Percentiles rank a stretch among this genome's conserved stretches.
phyloP scores from a whole-genome alignment of 306 rosid species.

The Trifolium dubium region DNA sequence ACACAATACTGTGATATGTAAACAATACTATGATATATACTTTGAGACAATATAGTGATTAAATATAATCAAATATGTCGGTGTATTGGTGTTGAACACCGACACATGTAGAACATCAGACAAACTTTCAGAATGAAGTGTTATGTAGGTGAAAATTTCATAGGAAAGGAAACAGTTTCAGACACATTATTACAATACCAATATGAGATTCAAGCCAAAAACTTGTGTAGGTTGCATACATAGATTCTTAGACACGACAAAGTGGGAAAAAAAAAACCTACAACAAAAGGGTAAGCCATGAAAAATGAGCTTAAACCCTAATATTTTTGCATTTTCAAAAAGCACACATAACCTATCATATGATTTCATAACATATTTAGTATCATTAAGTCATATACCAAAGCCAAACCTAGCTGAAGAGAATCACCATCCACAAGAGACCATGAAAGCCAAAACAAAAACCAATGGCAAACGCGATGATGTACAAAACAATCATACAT shows the following conservation, averaged over 20 bases:
- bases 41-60: background rate
- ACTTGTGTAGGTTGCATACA: constrained; percentile 49
- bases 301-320: constrained; percentile 65
- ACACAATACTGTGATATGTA: too few relatives aligned
- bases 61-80: too few relatives aligned
- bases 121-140: background rate
- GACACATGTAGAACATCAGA: background rate
- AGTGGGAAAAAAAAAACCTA: constrained; percentile 29
- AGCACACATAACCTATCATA: constrained; percentile 19
- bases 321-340: constrained; percentile 26
- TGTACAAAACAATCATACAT: constrained; percentile 94
- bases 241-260: background rate
- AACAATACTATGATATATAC: too few relatives aligned
- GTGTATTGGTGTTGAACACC: background rate
- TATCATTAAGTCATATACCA: constrained; percentile 46
- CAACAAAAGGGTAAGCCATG: constrained; percentile 57
- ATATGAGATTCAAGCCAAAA: constrained; percentile 45
- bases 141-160: background rate
- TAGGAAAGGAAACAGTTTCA: background rate
- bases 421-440: constrained; percentile 52
- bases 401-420: constrained; percentile 41
- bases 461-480: constrained; percentile 59
- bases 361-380: constrained; percentile 39
- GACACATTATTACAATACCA: constrained; percentile 18
- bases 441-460: constrained; percentile 56